Base-by-base conservation (phyloP, 352 stramenopile species). In the Thraustotheca clavata region DNA sequence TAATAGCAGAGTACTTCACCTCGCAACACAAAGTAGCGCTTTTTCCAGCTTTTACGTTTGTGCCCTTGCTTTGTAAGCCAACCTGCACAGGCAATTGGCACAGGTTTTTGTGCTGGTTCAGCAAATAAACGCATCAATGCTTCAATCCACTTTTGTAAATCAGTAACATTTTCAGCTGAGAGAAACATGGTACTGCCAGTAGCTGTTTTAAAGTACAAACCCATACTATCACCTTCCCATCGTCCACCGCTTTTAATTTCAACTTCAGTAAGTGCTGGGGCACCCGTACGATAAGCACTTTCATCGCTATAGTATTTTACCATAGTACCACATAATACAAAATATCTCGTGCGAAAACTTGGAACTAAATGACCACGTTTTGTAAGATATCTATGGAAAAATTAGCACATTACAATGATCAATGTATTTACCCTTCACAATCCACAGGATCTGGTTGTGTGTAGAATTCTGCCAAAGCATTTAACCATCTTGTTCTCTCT, bases 11-110 rank as follows among this genome's bases (percentile, higher is more conserved):
- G 77, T 6, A 75, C 67, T 43, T 73, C 79, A 31, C 86, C 86
- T 31, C 86, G 86, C 34, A 95, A 61, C 54, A 94, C 88, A 50
- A 95, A 95, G 65, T 94, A 95, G 0, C 86, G 82, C 62, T 94
- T 95, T 68, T 94, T 95, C 86, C 86, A 95, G 67, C 84, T 95
- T 71, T 95, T 95, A 0, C 86, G 82, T 68, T 94, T 95, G 70
- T 95, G 86, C 26, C 86, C 86, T 73, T 95, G 86, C 67, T 95
- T 95, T 26, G 84, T 94, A 22, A 95, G 67, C 69, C 92, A 95
- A 34, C 86, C 86, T 7, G 83, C 84, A 66, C 86, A 94, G 4
- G 79, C 71, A 7, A 94, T 80, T 0, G 86, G 86, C 52, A 91
- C 80, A 0, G 83, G 85, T 35, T 54, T 50, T 18, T 40, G 7